These are phyloP conservation scores for Marasmius tenuissimus DNA, from an alignment of 1,284 basidiomycete species.

Conservation along the genomic window DNA sequence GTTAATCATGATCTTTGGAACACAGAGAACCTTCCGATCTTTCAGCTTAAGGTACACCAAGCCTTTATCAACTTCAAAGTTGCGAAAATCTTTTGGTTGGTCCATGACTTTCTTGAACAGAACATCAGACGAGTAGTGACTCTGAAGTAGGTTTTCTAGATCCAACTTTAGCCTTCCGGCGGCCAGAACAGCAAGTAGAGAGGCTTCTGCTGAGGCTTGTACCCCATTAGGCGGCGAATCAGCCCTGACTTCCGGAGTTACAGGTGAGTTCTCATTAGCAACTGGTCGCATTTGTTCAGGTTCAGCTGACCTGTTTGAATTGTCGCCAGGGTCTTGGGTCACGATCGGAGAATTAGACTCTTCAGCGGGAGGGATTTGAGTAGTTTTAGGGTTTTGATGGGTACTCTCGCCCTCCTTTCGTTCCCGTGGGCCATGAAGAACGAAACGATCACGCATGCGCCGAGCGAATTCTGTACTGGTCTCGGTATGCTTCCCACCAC, in stretches of 20 bases:
- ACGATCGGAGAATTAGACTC: not conserved
- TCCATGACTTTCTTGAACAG: constrained; percentile 12
- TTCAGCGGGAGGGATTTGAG: not conserved
- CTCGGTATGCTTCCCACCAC: not conserved
- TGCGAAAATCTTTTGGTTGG: constrained; percentile 12
- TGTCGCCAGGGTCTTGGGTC: not conserved
- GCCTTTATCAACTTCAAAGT: constrained; percentile 18
- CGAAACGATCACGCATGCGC: not conserved
- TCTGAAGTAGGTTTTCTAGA: not conserved
- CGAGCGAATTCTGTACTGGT: not conserved
- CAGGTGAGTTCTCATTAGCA: not conserved
- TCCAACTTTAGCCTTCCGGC: not conserved
- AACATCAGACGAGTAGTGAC: constrained; percentile 6
- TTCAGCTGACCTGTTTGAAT: too few species aligned
- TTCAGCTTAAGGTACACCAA: constrained; percentile 14
- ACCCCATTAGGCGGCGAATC: not conserved
- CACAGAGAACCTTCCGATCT: constrained; percentile 14
- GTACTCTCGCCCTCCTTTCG: constrained; percentile 13
- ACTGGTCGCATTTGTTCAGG: not conserved
- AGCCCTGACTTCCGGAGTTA: not conserved
- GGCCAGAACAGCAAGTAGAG: not conserved
- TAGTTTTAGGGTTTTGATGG: not conserved
- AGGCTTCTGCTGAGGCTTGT: not conserved
- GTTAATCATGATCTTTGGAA: constrained; percentile 14
- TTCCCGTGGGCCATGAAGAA: not conserved